These are phyloP conservation scores for Chalciporus sp. DNA, from an alignment of 1,284 basidiomycete species.

Conservation along the genomic window DNA sequence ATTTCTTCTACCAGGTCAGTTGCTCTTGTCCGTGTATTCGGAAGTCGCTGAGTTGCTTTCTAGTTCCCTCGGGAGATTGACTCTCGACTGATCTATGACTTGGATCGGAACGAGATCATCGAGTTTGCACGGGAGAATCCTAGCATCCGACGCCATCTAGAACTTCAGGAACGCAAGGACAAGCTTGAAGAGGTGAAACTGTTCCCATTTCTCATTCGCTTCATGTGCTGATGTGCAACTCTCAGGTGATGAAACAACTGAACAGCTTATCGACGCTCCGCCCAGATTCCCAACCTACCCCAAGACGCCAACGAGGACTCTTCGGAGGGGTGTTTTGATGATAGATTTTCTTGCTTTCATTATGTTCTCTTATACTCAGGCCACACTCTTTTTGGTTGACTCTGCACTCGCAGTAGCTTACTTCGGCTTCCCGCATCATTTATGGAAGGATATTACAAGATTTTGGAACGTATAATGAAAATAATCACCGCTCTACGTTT, in stretches of 20 bases:
- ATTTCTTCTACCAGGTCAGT: conserved; percentile 95
- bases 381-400: conserved; percentile 16
- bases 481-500: conserved; percentile 19
- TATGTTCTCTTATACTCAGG: background rate
- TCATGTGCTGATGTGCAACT: background rate
- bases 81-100: conserved; percentile 89
- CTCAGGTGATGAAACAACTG: conserved; percentile 86
- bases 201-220: background rate
- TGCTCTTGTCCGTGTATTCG: background rate
- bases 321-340: conserved; percentile 66
- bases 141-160: conserved; percentile 82
- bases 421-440: conserved; percentile 1
- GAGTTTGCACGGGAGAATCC: conserved; percentile 97
- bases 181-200: conserved; percentile 87
- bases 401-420: background rate
- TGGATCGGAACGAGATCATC: conserved; percentile 84
- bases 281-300: conserved; percentile 69
- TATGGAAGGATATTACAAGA: conserved; percentile 1
- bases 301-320: conserved; percentile 70
- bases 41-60: background rate
- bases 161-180: conserved; percentile 95
- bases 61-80: conserved; percentile 98
- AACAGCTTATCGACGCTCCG: conserved; percentile 85
- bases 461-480: conserved; percentile 18
- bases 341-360: background rate